Conservation (phyloP, 83 land plant species). For the Isoetes engelmannii region DNA sequence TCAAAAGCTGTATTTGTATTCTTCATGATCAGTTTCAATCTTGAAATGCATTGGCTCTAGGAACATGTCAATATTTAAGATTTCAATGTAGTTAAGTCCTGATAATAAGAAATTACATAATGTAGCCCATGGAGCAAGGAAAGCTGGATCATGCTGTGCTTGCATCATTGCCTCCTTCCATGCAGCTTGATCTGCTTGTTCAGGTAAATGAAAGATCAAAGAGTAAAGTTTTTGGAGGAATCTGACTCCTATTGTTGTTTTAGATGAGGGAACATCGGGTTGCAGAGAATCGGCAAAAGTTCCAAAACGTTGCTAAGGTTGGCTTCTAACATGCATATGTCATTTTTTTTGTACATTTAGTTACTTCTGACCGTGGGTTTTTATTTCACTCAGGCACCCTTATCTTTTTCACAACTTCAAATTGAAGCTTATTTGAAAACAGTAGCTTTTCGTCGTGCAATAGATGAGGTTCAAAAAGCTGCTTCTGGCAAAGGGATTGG, state of each 20-base stretch:
- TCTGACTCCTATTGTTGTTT: constrained; percentile 13
- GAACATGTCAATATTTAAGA: too few relatives aligned
- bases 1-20: too few relatives aligned
- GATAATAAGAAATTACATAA: background rate
- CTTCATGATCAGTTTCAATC: too few relatives aligned
- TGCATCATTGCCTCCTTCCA: constrained; percentile 94
- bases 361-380: too few relatives aligned
- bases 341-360: too few relatives aligned
- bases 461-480: constrained; percentile 81
- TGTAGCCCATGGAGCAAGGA: constrained; percentile 63
- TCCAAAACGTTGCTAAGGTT: constrained; percentile 92
- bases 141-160: constrained; percentile 76
- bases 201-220: constrained; percentile 40
- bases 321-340: background rate
- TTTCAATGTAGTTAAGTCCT: too few relatives aligned
- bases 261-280: constrained; percentile 95
- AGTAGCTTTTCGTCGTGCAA: constrained; percentile 96
- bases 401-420: constrained; percentile 87
- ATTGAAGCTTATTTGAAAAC: constrained; percentile 99
- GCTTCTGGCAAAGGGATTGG: constrained; percentile 79
- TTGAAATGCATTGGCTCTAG: too few relatives aligned
- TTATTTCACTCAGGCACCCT: constrained; percentile 52
- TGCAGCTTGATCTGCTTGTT: constrained; percentile 95
- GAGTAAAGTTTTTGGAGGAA: background rate
- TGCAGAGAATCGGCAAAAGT: constrained; percentile 94